Evolutionary conservation across 2,329 filamentous ascomycete genomes (phyloP).

Genomic region (Talaromyces sp.): DNA sequence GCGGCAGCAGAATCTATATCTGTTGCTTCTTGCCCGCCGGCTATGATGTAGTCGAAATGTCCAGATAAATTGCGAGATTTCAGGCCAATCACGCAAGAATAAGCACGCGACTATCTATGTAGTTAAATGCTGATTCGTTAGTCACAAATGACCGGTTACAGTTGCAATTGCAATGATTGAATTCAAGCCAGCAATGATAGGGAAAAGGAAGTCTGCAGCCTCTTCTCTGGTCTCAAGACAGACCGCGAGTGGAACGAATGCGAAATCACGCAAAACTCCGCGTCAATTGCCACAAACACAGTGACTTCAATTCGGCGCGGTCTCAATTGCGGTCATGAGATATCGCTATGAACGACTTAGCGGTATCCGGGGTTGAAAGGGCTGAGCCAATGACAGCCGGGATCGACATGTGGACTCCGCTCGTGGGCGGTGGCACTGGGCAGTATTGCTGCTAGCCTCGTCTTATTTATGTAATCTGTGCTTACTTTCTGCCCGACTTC

Average conservation of each 20-base stretch:
- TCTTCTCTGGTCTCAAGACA: not conserved
- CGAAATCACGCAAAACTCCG: not conserved
- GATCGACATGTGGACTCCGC: not conserved
- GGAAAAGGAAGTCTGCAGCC: not conserved
- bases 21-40: not conserved
- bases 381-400: not conserved
- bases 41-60: not conserved
- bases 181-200: not conserved
- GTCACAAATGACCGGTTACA: not conserved
- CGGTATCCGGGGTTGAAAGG: not conserved
- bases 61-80: not conserved
- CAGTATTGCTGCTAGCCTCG: not conserved
- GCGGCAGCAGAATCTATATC: not conserved
- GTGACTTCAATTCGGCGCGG: not conserved
- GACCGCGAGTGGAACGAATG: not conserved
- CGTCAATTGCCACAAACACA: not conserved
- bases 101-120: not conserved
- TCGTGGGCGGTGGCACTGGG: conserved; percentile 3
- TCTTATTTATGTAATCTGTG: not conserved
- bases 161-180: not conserved
- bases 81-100: not conserved
- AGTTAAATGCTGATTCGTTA: not conserved
- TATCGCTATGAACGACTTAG: not conserved
- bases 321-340: not conserved
- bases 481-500: not conserved